Evolutionary conservation across 352 stramenopile species (phyloP).

Genomic region (Globisporangium spiculum): DNA sequence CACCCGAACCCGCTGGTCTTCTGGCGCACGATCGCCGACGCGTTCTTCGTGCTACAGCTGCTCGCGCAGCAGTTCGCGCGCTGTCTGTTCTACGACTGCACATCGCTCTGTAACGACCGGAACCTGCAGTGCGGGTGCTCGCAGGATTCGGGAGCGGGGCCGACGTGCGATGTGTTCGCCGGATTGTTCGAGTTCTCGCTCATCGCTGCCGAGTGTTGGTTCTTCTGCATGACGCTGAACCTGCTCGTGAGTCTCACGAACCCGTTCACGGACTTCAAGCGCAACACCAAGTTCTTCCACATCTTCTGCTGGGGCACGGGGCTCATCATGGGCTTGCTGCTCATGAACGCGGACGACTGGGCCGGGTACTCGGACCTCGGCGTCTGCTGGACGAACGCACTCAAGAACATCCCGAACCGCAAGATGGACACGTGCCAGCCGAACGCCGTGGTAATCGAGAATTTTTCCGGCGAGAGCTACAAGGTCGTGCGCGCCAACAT

Average conservation of each 20-base stretch:
- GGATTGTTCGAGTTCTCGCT: conserved; percentile 85
- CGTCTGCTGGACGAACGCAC: conserved; percentile 85
- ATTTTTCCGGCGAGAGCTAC: conserved; percentile 61
- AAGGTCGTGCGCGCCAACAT: conserved; percentile 83
- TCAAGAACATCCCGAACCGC: conserved; percentile 55
- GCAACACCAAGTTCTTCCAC: conserved; percentile 83
- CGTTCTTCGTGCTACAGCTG: conserved; percentile 80
- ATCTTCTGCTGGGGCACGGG: conserved; percentile 77
- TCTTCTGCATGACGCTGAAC: conserved; percentile 90
- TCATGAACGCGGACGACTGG: conserved; percentile 76
- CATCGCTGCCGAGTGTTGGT: conserved; percentile 83
- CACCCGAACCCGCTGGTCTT: conserved; percentile 89
- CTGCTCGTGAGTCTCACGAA: conserved; percentile 86
- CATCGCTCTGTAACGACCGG: conserved; percentile 59
- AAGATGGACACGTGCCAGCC: conserved; percentile 26
- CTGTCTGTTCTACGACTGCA: conserved; percentile 79
- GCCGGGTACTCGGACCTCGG: conserved; percentile 83
- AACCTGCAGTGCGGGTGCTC: conserved; percentile 83
- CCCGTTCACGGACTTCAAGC: conserved; percentile 89
- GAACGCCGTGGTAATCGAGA: conserved; percentile 50
- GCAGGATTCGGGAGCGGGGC: conserved; percentile 30
- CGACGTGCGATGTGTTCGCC: conserved; percentile 71
- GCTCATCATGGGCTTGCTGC: conserved; percentile 56
- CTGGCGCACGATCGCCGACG: conserved; percentile 84
- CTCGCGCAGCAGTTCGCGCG: conserved; percentile 79